A percentile compares a stretch with the other conserved stretches of the same genome.
Evolutionary conservation across 176 grass and related monocot genomes (phyloP).

Genomic region (Poa annua): DNA sequence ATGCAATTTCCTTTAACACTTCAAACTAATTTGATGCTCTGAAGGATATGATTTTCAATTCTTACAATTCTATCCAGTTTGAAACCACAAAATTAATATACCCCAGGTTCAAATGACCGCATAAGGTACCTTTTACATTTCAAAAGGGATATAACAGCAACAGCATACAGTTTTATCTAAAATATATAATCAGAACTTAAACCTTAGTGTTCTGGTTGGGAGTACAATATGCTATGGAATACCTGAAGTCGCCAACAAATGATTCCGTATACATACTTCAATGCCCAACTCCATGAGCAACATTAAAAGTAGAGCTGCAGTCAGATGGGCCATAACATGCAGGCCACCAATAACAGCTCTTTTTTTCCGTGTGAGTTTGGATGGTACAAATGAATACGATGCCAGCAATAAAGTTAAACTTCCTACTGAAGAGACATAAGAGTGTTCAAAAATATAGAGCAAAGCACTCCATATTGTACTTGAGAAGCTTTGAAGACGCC

Average conservation of each 20-base stretch:
- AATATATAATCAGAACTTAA: not conserved
- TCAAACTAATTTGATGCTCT: not conserved
- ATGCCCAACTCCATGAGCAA: slow-evolving; percentile 93
- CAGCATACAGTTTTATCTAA: slow-evolving; percentile 16
- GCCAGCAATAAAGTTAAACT: slow-evolving; percentile 69
- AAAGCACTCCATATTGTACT: slow-evolving; percentile 78
- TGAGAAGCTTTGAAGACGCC: slow-evolving; percentile 66
- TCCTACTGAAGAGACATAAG: slow-evolving; percentile 80
- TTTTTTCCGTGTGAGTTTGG: slow-evolving; percentile 83
- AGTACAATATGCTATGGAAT: slow-evolving; percentile 31
- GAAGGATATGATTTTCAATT: not conserved
- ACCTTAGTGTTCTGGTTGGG: not conserved
- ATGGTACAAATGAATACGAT: slow-evolving; percentile 84
- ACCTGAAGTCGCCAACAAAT: slow-evolving; percentile 96
- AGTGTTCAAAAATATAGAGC: slow-evolving; percentile 88
- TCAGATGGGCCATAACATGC: slow-evolving; percentile 87
- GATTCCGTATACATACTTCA: slow-evolving; percentile 96
- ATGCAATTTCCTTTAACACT: slow-evolving; percentile 12
- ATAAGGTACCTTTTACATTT: not conserved
- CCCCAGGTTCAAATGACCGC: not conserved
- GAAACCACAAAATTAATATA: slow-evolving; percentile 25
- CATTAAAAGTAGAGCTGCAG: slow-evolving; percentile 88
- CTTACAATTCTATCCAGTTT: not conserved
- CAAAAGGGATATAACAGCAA: slow-evolving; percentile 13
- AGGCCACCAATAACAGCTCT: slow-evolving; percentile 76